A percentile compares a stretch with the other conserved stretches of the same genome.
These are phyloP conservation scores for Paratrimastix pyriformis DNA, from an alignment of 78 protist genomes.

Conservation along the genomic window DNA sequence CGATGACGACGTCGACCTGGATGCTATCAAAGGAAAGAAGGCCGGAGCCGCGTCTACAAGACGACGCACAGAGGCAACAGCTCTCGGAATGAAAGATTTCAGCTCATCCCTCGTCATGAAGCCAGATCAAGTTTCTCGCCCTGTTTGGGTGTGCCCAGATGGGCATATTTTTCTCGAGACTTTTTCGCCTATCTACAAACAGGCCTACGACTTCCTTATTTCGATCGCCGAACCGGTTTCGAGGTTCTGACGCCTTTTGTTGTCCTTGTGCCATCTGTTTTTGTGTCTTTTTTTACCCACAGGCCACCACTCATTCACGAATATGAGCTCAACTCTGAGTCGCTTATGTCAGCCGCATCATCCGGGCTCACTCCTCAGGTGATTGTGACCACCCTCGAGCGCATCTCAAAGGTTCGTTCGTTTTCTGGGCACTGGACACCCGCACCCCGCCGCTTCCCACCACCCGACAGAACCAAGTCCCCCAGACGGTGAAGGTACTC, in stretches of 20 bases:
- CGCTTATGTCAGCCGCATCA: conserved; percentile 87
- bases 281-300: neutral
- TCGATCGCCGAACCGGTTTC: conserved; percentile 87
- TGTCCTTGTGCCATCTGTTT: neutral
- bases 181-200: conserved; percentile 63
- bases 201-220: conserved; percentile 85
- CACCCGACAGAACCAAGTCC: neutral
- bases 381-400: conserved; percentile 1
- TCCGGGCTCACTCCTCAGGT: conserved; percentile 47
- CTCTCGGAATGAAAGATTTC: too few species aligned
- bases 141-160: conserved; percentile 75
- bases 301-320: conserved; percentile 77
- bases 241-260: conserved; percentile 1
- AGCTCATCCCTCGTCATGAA: conserved; percentile 18
- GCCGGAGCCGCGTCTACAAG: too few species aligned
- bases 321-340: conserved; percentile 74
- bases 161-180: conserved; percentile 78
- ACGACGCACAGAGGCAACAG: too few species aligned
- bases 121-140: conserved; percentile 42
- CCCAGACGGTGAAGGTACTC: conserved; percentile 9
- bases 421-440: too few species aligned
- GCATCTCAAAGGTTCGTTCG: conserved; percentile 1
- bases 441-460: too few species aligned
- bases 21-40: too few species aligned
- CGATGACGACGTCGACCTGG: too few species aligned